Conservation (phyloP, 768 basidiomycete genomes). For the Tricholoma sp. region DNA sequence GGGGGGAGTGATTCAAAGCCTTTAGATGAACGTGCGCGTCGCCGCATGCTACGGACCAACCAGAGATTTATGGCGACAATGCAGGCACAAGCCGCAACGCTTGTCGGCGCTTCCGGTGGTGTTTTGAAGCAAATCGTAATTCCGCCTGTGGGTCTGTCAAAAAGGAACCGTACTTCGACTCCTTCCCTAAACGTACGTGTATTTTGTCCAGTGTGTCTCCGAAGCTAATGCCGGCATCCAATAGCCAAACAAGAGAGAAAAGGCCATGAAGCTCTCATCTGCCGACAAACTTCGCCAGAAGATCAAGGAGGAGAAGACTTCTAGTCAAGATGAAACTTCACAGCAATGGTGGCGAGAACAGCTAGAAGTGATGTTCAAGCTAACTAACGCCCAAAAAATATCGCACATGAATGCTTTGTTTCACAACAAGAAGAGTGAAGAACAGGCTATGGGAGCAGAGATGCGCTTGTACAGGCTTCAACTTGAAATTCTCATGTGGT, state of each 20-base stretch:
- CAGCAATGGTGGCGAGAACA: conserved; percentile 50
- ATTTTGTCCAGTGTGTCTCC: not conserved
- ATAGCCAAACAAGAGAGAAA: conserved; percentile 12
- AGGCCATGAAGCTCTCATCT: conserved; percentile 17
- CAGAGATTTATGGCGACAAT: conserved; percentile 56
- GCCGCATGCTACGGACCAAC: conserved; percentile 32
- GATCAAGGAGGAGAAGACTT: conserved; percentile 40
- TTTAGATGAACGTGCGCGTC: conserved; percentile 29
- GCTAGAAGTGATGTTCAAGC: conserved; percentile 31
- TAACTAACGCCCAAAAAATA: conserved; percentile 28
- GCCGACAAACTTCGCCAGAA: conserved; percentile 30
- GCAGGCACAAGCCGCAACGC: conserved; percentile 54
- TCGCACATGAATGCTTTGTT: conserved; percentile 30
- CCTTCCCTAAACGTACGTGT: not conserved
- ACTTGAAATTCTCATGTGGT: conserved; percentile 48
- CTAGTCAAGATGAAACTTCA: conserved; percentile 33
- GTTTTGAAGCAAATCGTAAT: conserved; percentile 52
- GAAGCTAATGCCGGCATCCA: not conserved
- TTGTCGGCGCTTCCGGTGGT: conserved; percentile 59
- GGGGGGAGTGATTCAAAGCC: conserved; percentile 38
- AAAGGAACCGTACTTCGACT: not conserved
- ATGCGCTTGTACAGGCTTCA: conserved; percentile 49
- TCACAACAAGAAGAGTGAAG: conserved; percentile 40
- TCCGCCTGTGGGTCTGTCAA: conserved; percentile 26
- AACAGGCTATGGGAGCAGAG: conserved; percentile 38